Percentiles rank a stretch among this genome's conserved stretches.
Conservation (phyloP, 1,139 yeast genomes). For the Diutina scorzettiae region DNA sequence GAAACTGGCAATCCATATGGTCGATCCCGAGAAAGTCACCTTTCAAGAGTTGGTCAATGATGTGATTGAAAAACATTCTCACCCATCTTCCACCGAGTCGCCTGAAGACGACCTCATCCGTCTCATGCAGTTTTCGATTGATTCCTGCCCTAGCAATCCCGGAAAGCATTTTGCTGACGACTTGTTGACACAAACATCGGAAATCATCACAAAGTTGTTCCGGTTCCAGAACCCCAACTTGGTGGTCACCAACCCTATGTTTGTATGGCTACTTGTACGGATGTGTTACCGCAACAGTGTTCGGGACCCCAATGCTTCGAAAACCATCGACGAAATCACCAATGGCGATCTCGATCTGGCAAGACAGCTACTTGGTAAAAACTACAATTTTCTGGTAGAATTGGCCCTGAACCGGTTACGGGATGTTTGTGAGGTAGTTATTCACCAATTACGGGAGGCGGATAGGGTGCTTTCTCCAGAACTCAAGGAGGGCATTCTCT, state of each 20-base stretch:
- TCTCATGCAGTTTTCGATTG: neutral
- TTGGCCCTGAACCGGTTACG: neutral
- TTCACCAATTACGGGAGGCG: neutral
- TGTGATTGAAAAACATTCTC: neutral
- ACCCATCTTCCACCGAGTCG: neutral
- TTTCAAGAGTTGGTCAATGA: neutral
- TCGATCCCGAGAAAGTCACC: neutral
- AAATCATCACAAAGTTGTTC: neutral
- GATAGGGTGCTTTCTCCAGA: neutral
- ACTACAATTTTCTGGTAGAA: neutral
- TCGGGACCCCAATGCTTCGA: neutral
- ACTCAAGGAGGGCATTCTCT: neutral
- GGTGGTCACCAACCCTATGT: neutral
- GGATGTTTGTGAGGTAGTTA: neutral
- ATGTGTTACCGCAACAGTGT: neutral
- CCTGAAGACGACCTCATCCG: neutral
- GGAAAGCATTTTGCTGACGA: neutral
- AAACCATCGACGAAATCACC: neutral
- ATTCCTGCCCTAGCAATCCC: neutral
- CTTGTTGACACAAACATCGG: neutral
- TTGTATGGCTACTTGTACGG: slow-evolving; percentile 1
- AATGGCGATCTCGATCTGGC: neutral
- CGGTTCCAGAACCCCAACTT: slow-evolving; percentile 1
- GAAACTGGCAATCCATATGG: neutral
- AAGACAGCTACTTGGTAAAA: too few relatives aligned